These are phyloP conservation scores for Pleurotus sapidus DNA, from an alignment of 768 basidiomycete species.

Conservation along the genomic window DNA sequence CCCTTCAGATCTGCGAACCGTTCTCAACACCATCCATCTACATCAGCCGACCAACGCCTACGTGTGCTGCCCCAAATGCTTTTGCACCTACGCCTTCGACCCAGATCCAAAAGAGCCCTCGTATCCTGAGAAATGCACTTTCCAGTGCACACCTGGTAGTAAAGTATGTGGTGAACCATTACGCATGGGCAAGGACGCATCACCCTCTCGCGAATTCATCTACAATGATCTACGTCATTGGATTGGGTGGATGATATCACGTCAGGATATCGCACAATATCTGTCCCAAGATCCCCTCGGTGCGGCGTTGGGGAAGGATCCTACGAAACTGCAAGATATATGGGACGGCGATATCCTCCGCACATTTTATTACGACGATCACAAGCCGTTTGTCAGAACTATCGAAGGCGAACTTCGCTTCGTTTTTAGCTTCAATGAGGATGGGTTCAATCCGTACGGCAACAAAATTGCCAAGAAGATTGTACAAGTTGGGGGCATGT, in stretches of 20 bases:
- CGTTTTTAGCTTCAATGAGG: slow-evolving; percentile 19
- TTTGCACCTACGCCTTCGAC: slow-evolving; percentile 14
- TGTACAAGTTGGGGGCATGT: slow-evolving; percentile 24
- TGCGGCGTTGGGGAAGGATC: neutral
- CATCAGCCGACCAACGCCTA: slow-evolving; percentile 15
- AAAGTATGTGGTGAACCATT: no score
- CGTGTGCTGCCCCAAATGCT: slow-evolving; percentile 24
- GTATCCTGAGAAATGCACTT: slow-evolving; percentile 16
- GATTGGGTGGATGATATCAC: slow-evolving; percentile 19
- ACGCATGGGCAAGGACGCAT: neutral
- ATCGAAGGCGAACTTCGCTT: slow-evolving; percentile 18
- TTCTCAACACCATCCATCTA: slow-evolving; percentile 14
- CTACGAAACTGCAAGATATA: slow-evolving; percentile 19
- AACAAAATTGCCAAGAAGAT: slow-evolving; percentile 14
- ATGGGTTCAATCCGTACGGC: slow-evolving; percentile 27
- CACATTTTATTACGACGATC: slow-evolving; percentile 21
- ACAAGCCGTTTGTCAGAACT: slow-evolving; percentile 18
- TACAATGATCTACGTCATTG: slow-evolving; percentile 26
- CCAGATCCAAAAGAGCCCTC: neutral
- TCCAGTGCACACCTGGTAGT: no score
- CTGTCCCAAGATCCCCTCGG: slow-evolving; percentile 17
- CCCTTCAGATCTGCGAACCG: slow-evolving; percentile 15
- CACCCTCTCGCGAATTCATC: slow-evolving; percentile 13
- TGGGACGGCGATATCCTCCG: slow-evolving; percentile 21
- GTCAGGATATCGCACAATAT: slow-evolving; percentile 19